These are phyloP conservation scores for Inga leiocalycina DNA, from an alignment of 306 rosid species.

Conservation along the genomic window DNA sequence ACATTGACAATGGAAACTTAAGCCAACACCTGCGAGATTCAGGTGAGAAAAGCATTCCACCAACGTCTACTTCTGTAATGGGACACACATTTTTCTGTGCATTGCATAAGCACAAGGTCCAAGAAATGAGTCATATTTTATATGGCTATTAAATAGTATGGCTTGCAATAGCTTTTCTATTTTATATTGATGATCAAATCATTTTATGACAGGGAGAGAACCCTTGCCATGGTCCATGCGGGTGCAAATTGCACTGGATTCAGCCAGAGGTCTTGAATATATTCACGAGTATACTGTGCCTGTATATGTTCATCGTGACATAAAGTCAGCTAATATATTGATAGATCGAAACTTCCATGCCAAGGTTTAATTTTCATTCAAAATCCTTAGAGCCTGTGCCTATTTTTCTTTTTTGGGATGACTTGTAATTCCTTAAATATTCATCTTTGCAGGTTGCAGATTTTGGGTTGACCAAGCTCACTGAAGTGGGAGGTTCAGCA, in stretches of 20 bases:
- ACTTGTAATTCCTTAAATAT: background rate
- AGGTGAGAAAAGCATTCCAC: conserved; percentile 47
- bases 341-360: conserved; percentile 78
- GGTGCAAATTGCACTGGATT: background rate
- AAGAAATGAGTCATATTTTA: too few species aligned
- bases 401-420: background rate
- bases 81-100: background rate
- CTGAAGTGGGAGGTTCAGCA: conserved; percentile 55
- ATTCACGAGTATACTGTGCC: conserved; percentile 99
- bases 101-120: too few species aligned
- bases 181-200: too few species aligned
- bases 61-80: background rate
- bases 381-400: background rate
- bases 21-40: conserved; percentile 26
- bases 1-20: too few species aligned
- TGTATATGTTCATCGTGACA: conserved; percentile 87
- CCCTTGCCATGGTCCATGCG: too few species aligned
- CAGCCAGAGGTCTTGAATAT: conserved; percentile 71
- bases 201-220: too few species aligned
- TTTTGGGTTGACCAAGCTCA: conserved; percentile 67
- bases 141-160: too few species aligned
- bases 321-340: conserved; percentile 86
- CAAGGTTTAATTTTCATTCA: conserved; percentile 56
- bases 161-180: too few species aligned
- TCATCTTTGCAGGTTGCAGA: conserved; percentile 56